phyloP scores from a whole-genome alignment of 1,139 yeast species.

The Magnusiomyces fungicola region DNA sequence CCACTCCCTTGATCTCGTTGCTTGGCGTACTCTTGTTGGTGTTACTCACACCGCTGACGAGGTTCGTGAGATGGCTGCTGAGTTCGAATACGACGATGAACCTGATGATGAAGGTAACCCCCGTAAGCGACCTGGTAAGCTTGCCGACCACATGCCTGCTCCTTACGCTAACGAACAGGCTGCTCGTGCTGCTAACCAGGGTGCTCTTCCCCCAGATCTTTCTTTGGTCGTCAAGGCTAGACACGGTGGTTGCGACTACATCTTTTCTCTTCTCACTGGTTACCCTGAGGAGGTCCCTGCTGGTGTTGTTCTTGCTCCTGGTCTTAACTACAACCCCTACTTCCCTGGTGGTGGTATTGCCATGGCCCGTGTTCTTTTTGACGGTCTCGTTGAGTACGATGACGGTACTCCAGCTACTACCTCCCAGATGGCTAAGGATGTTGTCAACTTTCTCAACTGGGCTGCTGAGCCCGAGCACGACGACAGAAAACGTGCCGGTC shows the following conservation, averaged over 20 bases:
- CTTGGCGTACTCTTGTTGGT: conserved; percentile 98
- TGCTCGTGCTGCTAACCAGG: conserved; percentile 99
- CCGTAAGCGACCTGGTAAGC: conserved; percentile 96
- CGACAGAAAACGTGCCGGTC: conserved; percentile 94
- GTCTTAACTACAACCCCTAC: conserved; percentile 97
- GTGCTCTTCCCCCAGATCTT: conserved; percentile 98
- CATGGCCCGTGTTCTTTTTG: conserved; percentile 97
- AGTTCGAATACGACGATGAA: conserved; percentile 96
- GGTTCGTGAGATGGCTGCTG: conserved; percentile 91
- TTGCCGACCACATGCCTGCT: conserved; percentile 90
- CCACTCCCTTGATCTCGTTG: conserved; percentile 93
- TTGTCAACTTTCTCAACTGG: conserved; percentile 93
- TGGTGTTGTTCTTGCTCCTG: conserved; percentile 88
- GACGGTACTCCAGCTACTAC: conserved; percentile 99
- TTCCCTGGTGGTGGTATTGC: conserved; percentile 99
- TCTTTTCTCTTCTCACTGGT: conserved; percentile 91
- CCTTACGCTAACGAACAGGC: conserved; percentile 98
- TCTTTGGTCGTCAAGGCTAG: conserved; percentile 97
- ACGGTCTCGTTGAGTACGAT: conserved; percentile 94
- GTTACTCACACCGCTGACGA: conserved; percentile 90
- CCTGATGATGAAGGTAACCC: conserved; percentile 99
- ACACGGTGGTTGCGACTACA: conserved; percentile 96
- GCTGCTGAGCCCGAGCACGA: conserved; percentile 98
- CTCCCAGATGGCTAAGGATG: conserved; percentile 99
- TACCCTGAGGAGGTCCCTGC: conserved; percentile 99